A percentile compares a stretch with the other conserved stretches of the same genome.
These are phyloP conservation scores for Fomitiporia mediterranea DNA, from an alignment of 1,284 basidiomycete genomes.

Conservation along the genomic window DNA sequence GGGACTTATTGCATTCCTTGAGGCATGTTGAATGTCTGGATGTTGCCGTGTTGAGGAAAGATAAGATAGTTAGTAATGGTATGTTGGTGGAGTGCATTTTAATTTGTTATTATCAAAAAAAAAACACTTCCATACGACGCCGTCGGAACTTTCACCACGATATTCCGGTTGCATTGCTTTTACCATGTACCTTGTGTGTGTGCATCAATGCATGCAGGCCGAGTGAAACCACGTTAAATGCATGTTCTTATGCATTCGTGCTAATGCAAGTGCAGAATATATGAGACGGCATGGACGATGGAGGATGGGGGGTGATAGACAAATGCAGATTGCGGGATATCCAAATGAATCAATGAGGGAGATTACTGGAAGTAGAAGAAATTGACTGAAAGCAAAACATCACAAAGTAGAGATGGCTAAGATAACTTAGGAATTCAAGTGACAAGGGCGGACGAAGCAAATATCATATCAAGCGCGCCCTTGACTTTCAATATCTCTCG, in stretches of 20 bases:
- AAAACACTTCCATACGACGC: not conserved
- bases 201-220: too few species aligned
- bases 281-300: constrained; percentile 1
- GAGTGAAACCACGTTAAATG: too few species aligned
- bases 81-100: too few species aligned
- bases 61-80: too few species aligned
- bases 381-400: not conserved
- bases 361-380: not conserved
- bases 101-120: too few species aligned
- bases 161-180: too few species aligned
- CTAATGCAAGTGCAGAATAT: constrained; percentile 5
- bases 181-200: too few species aligned
- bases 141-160: too few species aligned
- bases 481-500: constrained; percentile 79
- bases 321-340: not conserved
- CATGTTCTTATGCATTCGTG: too few species aligned
- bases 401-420: too few species aligned
- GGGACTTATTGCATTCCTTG: constrained; percentile 63
- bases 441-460: constrained; percentile 55
- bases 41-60: too few species aligned
- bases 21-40: constrained; percentile 26
- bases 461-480: constrained; percentile 92
- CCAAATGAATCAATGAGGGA: not conserved
- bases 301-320: not conserved
- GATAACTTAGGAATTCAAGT: not conserved